Base-by-base conservation (phyloP, 2,329 filamentous ascomycete genomes). In the Aspergillus ruber region DNA sequence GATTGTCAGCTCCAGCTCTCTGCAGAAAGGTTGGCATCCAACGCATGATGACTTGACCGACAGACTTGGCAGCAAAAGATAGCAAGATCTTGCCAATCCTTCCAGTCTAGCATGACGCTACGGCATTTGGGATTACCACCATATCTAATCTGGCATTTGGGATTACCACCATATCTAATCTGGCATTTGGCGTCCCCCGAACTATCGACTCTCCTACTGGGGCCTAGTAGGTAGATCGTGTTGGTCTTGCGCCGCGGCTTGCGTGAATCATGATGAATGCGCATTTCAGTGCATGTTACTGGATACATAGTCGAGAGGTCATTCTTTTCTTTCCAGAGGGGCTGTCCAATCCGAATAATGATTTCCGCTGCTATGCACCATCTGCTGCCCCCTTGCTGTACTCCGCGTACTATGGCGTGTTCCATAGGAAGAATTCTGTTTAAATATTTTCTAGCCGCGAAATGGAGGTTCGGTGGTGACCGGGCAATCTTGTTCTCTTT, bases 331-430 rank as follows among this genome's bases (percentile, higher is more conserved):
- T n/a, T 35, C 4, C 7, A 35, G 29, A n/a, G 13, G 32, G 13
- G 13, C 4, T 17, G 18, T 39, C 36, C 15, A 33, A 33, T 43
- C 25, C 42, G 25, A 27, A 27, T 27, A 39, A 39, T 39, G 21
- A 10, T 39, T 39, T 39, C 36, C 36, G 36, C 25, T 15, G 20
- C 48, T 44, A 45, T 46, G 35, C 32, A 55, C 52, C 54, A 52
- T 59, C 53, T 54, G 44, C 50, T 52, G 49, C 54, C 62, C 62
- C 62, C 61, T 64, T 65, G 49, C 60, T 44, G 42, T 43, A 25
- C 49, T 56, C 59, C 60, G 60, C 58, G 61, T 63, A 27, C 25
- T 27, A 60, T 58, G 54, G 57, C 49, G 60, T 59, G 62, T 64
- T 57, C 58, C 55, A 27, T 27, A 10, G 9, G 25, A 27, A 27